Evolutionary conservation across 345 rosid genomes (phyloP).

Genomic region (Noccaea bulbosa): DNA sequence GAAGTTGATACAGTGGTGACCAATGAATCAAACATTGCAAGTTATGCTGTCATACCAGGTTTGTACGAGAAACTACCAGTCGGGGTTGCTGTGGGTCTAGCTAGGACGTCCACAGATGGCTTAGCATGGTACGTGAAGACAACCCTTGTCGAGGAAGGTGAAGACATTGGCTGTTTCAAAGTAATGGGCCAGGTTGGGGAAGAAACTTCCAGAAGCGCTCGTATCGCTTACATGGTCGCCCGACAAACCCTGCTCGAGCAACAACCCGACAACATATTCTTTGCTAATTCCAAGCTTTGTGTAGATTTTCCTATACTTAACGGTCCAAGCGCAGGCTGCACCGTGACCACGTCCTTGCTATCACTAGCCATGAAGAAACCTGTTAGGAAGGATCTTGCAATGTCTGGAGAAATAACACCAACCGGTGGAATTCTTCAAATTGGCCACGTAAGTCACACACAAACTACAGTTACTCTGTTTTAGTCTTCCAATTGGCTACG

Average conservation of each 20-base stretch:
- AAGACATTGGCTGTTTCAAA: slow-evolving; percentile 70
- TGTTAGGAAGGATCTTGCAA: slow-evolving; percentile 77
- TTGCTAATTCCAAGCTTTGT: slow-evolving; percentile 73
- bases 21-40: background rate
- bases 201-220: too few relatives aligned
- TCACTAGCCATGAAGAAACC: slow-evolving; percentile 78
- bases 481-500: too few relatives aligned
- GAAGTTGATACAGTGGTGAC: background rate
- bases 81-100: slow-evolving; percentile 13
- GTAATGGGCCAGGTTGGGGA: slow-evolving; percentile 73
- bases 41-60: background rate
- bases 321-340: slow-evolving; percentile 74
- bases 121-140: slow-evolving; percentile 90
- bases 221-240: slow-evolving; percentile 59
- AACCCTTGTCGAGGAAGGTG: slow-evolving; percentile 67
- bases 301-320: background rate
- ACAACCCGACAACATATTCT: slow-evolving; percentile 64
- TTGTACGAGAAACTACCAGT: background rate
- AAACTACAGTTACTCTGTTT: background rate
- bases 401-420: slow-evolving; percentile 85
- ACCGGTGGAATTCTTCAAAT: slow-evolving; percentile 80
- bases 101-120: background rate
- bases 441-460: slow-evolving; percentile 68
- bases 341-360: slow-evolving; percentile 87
- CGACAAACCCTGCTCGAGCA: slow-evolving; percentile 67